Evolutionary conservation across 768 basidiomycete genomes (phyloP).

Genomic region (Pisolithus marmoratus): DNA sequence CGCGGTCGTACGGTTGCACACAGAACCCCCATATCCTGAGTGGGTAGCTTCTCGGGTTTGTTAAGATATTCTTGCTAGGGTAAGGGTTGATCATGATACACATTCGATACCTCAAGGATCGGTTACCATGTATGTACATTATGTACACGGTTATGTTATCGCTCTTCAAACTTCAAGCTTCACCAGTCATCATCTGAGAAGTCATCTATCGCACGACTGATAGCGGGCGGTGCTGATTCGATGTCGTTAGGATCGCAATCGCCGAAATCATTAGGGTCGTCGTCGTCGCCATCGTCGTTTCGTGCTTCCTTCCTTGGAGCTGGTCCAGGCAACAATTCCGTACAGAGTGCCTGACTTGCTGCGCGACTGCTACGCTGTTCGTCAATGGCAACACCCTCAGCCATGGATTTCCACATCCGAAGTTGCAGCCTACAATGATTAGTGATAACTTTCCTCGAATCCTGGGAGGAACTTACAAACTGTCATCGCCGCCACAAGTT

Average conservation of each 20-base stretch:
- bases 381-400: slow-evolving; percentile 40
- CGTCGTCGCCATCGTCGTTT: not conserved
- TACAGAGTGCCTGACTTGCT: slow-evolving; percentile 8
- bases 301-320: not conserved
- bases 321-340: slow-evolving; percentile 10
- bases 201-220: slow-evolving; percentile 12
- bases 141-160: not conserved
- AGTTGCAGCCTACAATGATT: slow-evolving; percentile 30
- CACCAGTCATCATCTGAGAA: slow-evolving; percentile 27
- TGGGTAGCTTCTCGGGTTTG: slow-evolving; percentile 3
- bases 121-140: not conserved
- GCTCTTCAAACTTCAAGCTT: not conserved
- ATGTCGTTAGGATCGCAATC: slow-evolving; percentile 12
- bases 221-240: not conserved
- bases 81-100: not conserved
- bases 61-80: slow-evolving; percentile 2
- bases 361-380: slow-evolving; percentile 32
- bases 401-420: slow-evolving; percentile 43
- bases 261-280: slow-evolving; percentile 11
- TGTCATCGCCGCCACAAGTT: slow-evolving; percentile 50
- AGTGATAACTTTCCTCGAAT: not conserved
- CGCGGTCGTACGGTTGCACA: slow-evolving; percentile 8
- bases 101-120: not conserved
- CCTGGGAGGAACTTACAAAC: slow-evolving; percentile 31
- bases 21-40: not conserved